A percentile compares a stretch with the other conserved stretches of the same genome.
These are phyloP conservation scores for Trypanosoma conorhini DNA, from an alignment of 208 protist species.

Conservation along the genomic window DNA sequence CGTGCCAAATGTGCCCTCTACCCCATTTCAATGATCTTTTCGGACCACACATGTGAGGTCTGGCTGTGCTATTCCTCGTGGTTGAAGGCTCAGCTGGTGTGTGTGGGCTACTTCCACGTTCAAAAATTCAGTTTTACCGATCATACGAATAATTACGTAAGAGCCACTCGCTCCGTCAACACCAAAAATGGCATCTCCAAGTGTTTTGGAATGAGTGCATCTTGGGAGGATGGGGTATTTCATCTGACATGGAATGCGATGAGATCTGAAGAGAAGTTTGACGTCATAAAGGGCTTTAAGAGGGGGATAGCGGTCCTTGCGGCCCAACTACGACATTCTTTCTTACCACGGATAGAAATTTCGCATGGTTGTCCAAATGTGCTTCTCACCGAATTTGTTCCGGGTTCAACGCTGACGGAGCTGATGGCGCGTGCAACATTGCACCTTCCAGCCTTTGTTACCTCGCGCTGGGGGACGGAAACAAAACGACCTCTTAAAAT, in stretches of 20 bases:
- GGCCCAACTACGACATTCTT: not conserved
- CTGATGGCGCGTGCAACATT: not conserved
- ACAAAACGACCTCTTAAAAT: conserved; percentile 10
- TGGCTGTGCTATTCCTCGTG: conserved; percentile 3
- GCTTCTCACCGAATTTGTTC: conserved; percentile 12
- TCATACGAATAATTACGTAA: not conserved
- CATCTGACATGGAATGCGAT: not conserved
- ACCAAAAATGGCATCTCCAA: conserved; percentile 1
- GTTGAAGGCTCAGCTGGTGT: not conserved
- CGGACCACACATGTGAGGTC: not conserved
- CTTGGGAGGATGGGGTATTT: not conserved
- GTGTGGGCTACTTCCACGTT: not conserved
- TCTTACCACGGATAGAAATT: not conserved
- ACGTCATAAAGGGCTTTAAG: not conserved
- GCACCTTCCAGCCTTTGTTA: not conserved
- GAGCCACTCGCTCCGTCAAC: not conserved
- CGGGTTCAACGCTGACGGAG: not conserved
- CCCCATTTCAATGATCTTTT: not conserved
- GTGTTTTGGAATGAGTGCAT: conserved; percentile 7
- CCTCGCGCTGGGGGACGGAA: not conserved
- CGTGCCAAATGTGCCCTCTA: conserved; percentile 2
- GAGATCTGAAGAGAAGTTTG: not conserved
- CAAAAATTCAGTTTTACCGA: not conserved
- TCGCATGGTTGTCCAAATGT: not conserved
- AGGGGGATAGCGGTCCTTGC: not conserved